Percentiles rank a stretch among this genome's conserved stretches.
Evolutionary conservation across 179 eudicot genomes (phyloP).

Genomic region (Carnegiea gigantea): DNA sequence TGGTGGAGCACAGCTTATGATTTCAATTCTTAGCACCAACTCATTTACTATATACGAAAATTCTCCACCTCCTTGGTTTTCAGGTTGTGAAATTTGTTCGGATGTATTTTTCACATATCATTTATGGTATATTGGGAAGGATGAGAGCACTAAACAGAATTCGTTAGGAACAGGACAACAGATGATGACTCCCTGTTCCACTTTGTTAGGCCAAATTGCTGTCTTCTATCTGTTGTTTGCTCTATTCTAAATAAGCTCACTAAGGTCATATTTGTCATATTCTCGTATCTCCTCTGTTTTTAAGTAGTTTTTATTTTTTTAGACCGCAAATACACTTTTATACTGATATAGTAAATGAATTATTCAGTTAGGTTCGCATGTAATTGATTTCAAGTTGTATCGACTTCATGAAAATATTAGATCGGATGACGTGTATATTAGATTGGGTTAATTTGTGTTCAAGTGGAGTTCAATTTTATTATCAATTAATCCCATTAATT

Average conservation of each 20-base stretch:
- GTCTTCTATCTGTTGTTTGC: not conserved
- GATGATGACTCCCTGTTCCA: not conserved
- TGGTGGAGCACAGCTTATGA: conserved; percentile 8
- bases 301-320: too few relatives aligned
- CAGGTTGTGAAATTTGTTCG: not conserved
- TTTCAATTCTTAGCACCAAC: not conserved
- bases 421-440: too few relatives aligned
- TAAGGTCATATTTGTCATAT: too few relatives aligned
- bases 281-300: not conserved
- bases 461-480: too few relatives aligned
- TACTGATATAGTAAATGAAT: too few relatives aligned
- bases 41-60: not conserved
- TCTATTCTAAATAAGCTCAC: not conserved
- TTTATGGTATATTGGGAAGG: conserved; percentile 15
- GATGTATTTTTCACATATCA: not conserved
- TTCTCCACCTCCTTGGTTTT: not conserved
- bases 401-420: too few relatives aligned
- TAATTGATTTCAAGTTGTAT: too few relatives aligned
- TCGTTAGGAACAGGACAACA: not conserved
- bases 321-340: too few relatives aligned
- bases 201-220: not conserved
- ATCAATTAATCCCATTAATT: too few relatives aligned
- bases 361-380: too few relatives aligned
- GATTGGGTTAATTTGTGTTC: too few relatives aligned
- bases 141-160: conserved; percentile 1